Evolutionary conservation across 495 filamentous ascomycete species (phyloP).

Genomic region (Neurospora discreta): DNA sequence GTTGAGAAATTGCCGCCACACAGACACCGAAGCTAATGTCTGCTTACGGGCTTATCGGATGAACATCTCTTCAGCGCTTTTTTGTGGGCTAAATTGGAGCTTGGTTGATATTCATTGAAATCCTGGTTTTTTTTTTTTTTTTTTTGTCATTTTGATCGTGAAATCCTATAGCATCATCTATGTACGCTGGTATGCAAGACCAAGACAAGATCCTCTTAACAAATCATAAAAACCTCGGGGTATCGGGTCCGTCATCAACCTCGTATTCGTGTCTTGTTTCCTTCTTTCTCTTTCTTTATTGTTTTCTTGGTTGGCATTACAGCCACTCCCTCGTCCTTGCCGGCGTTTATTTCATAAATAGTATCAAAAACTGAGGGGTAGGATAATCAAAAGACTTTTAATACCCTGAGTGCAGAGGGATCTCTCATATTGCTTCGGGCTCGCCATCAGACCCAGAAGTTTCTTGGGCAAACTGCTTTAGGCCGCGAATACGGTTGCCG

Average conservation of each 20-base stretch:
- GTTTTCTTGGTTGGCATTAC: not conserved
- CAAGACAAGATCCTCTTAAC: not conserved
- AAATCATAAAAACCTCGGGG: not conserved
- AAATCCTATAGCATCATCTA: not conserved
- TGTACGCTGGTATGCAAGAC: not conserved
- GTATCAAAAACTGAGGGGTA: not conserved
- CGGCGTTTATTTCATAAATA: not conserved
- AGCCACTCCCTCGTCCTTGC: not conserved
- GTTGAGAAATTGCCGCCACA: not conserved
- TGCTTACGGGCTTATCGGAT: not conserved
- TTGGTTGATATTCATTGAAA: not conserved
- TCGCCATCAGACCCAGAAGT: not conserved
- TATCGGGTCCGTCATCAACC: not conserved
- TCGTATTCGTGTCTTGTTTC: not conserved
- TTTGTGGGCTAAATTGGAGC: not conserved
- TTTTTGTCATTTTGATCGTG: too few relatives aligned
- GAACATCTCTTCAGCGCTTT: not conserved
- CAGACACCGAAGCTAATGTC: not conserved
- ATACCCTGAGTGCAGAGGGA: not conserved
- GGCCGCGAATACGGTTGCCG: conserved; percentile 39
- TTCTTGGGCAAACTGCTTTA: conserved; percentile 9
- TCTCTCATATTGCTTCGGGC: not conserved
- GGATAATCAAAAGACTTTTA: not conserved
- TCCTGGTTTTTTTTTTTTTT: too few relatives aligned
- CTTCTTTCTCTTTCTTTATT: too few relatives aligned